Conservation (phyloP, 2,329 filamentous ascomycete species). For the Claviceps arundinis region DNA sequence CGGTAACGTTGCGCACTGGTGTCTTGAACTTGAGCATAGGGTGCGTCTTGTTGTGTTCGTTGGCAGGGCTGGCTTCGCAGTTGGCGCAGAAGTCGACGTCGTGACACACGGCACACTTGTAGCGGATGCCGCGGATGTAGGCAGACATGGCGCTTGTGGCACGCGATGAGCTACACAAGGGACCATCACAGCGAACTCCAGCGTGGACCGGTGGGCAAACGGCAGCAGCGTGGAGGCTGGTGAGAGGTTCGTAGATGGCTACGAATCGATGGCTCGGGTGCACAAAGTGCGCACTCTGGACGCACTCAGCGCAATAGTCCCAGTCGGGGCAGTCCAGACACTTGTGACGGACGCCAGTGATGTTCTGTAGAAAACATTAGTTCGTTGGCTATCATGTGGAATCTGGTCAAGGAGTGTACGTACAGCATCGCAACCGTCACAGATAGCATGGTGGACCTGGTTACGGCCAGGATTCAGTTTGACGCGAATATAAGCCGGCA, state of each 20-base stretch:
- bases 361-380: constrained; percentile 31
- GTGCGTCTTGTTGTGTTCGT: constrained; percentile 87
- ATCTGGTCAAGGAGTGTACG: constrained; percentile 13
- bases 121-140: constrained; percentile 79
- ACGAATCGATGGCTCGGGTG: constrained; percentile 84
- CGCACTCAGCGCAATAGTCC: constrained; percentile 80
- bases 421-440: constrained; percentile 71
- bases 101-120: constrained; percentile 94
- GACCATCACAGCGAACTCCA: constrained; percentile 91
- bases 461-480: constrained; percentile 72
- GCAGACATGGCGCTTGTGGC: constrained; percentile 34
- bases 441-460: constrained; percentile 73
- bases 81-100: constrained; percentile 90
- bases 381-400: not conserved
- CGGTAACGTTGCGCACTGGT: constrained; percentile 73
- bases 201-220: constrained; percentile 42
- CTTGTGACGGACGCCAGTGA: constrained; percentile 86
- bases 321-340: constrained; percentile 94
- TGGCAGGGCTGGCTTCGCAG: constrained; percentile 78
- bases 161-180: constrained; percentile 51
- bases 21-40: constrained; percentile 96
- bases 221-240: constrained; percentile 10
- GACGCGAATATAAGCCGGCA: constrained; percentile 47
- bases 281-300: constrained; percentile 48
- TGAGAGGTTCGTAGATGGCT: constrained; percentile 64